Evolutionary conservation across 371 early-diverging fungal genomes (phyloP).

Genomic region (Lichtheimia corymbifera): DNA sequence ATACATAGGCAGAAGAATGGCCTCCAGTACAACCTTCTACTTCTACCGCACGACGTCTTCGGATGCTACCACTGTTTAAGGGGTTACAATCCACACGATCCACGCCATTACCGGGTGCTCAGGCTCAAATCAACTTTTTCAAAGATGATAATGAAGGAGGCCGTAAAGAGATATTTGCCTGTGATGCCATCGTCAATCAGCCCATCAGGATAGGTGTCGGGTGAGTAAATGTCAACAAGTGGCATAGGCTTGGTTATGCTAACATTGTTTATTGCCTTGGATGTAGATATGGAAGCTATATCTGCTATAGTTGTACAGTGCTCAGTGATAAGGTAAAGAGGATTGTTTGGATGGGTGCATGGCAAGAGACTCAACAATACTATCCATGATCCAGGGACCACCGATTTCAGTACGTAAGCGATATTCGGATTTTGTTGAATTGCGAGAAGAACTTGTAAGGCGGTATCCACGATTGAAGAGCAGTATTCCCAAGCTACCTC

Average conservation of each 20-base stretch:
- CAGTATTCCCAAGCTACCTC: conserved; percentile 55
- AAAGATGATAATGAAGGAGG: conserved; percentile 21
- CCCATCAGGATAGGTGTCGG: conserved; percentile 50
- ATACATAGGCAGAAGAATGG: background rate
- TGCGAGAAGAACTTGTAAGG: conserved; percentile 40
- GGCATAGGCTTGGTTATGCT: background rate
- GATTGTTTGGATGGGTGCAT: background rate
- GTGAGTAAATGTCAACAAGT: conserved; percentile 7
- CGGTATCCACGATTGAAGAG: conserved; percentile 44
- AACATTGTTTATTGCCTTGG: background rate
- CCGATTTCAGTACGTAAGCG: conserved; percentile 52
- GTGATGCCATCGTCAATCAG: conserved; percentile 52
- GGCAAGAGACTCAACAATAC: background rate
- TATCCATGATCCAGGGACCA: conserved; percentile 27
- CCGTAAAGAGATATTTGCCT: conserved; percentile 41
- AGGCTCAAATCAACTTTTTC: conserved; percentile 42
- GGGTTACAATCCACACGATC: conserved; percentile 15
- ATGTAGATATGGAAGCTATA: conserved; percentile 50
- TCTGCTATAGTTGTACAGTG: conserved; percentile 55
- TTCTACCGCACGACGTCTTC: conserved; percentile 2
- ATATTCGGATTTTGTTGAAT: conserved; percentile 60
- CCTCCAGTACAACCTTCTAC: background rate
- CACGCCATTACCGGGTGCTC: conserved; percentile 16
- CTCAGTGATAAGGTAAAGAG: conserved; percentile 41
- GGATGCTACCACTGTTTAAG: conserved; percentile 10